phyloP scores from a whole-genome alignment of 352 stramenopile species.

The Elongisporangium anandrum region DNA sequence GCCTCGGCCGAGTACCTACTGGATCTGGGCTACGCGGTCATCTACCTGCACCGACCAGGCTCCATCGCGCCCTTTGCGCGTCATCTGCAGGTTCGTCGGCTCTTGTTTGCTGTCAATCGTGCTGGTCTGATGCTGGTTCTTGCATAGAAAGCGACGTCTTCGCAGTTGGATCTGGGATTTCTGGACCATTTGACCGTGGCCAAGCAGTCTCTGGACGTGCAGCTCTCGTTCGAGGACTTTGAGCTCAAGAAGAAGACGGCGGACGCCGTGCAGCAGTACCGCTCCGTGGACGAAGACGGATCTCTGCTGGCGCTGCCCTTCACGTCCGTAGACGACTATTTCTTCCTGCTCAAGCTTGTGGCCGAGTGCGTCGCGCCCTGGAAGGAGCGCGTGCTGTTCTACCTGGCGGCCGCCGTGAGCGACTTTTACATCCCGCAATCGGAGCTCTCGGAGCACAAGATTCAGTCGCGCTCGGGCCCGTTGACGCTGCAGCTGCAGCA shows the following conservation, averaged over 20 bases:
- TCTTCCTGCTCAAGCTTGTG: conserved; percentile 88
- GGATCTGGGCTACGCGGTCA: conserved; percentile 92
- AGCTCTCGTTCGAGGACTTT: conserved; percentile 26
- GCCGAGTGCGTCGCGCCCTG: conserved; percentile 54
- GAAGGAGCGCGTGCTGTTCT: conserved; percentile 84
- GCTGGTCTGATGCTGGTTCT: background rate
- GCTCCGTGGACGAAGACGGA: conserved; percentile 26
- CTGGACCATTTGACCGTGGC: conserved; percentile 45
- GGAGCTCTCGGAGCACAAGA: conserved; percentile 95
- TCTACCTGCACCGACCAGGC: conserved; percentile 93
- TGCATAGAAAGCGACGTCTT: conserved; percentile 32
- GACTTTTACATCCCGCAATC: conserved; percentile 96
- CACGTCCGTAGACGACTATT: conserved; percentile 96
- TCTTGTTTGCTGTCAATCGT: background rate
- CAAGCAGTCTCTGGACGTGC: conserved; percentile 23
- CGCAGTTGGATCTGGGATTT: conserved; percentile 63
- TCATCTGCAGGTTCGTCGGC: conserved; percentile 39
- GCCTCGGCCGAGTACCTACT: conserved; percentile 90
- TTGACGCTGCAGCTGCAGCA: conserved; percentile 87
- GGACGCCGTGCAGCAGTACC: conserved; percentile 50
- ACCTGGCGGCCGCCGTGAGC: conserved; percentile 96
- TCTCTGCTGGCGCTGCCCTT: conserved; percentile 89
- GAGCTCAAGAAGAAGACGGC: conserved; percentile 37
- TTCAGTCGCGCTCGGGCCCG: conserved; percentile 87
- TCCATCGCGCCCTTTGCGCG: conserved; percentile 83